These are phyloP conservation scores for Colletotrichum lentis DNA, from an alignment of 2,329 filamentous ascomycete species.

Conservation along the genomic window DNA sequence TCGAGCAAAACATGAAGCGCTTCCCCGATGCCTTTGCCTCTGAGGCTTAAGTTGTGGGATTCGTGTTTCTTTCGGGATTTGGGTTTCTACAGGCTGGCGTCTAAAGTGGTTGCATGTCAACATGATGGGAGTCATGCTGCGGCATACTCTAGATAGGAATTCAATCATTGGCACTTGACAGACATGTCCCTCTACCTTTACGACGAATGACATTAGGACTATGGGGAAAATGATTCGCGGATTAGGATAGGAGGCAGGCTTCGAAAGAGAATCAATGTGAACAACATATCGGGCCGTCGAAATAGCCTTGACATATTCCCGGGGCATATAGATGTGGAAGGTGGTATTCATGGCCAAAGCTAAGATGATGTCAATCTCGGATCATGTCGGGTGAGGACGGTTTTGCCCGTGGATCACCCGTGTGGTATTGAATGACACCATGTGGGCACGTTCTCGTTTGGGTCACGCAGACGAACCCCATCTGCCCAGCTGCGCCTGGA, in stretches of 20 bases:
- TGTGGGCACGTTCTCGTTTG: conserved; percentile 8
- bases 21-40: conserved; percentile 90
- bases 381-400: conserved; percentile 18
- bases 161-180: conserved; percentile 40
- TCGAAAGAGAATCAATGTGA: conserved; percentile 11
- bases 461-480: conserved; percentile 26
- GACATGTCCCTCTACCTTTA: conserved; percentile 1
- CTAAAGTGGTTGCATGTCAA: conserved; percentile 54
- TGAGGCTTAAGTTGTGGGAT: conserved; percentile 56
- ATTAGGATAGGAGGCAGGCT: conserved; percentile 1
- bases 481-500: conserved; percentile 27
- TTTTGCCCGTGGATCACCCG: conserved; percentile 34
- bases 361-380: conserved; percentile 31
- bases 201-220: conserved; percentile 12
- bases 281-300: conserved; percentile 10
- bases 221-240: not conserved
- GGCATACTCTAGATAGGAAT: conserved; percentile 40
- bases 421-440: conserved; percentile 23
- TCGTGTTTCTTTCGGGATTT: conserved; percentile 46
- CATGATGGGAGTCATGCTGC: conserved; percentile 38
- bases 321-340: conserved; percentile 6
- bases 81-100: conserved; percentile 54
- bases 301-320: not conserved
- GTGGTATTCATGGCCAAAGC: not conserved
- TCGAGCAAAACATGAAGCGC: conserved; percentile 87